Evolutionary conservation across 2,329 filamentous ascomycete species (phyloP), one percentile per base, ranked within the genome.

Genomic region (Cladophialophora yegresii): DNA sequence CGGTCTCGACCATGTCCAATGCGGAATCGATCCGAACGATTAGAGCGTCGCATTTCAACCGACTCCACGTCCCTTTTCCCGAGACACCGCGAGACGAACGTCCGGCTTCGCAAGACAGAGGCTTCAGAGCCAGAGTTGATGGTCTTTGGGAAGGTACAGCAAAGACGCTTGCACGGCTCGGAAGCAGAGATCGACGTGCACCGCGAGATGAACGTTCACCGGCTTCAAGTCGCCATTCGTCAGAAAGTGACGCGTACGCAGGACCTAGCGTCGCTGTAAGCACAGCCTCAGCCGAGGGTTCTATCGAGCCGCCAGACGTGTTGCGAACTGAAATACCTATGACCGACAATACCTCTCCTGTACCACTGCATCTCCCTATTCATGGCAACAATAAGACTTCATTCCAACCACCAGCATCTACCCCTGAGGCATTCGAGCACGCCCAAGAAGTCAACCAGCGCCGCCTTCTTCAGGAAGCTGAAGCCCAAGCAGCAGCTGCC

Each of bases 11-110:
- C 0, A 70, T 81, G 58, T 82, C 80, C n/a, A 80, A 75, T 16
- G 75, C 80, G 12, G 79, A 79, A 40, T 82, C 80, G 10, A 73
- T 77, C 56, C 80, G 77, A 69, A 82, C 80, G 7, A 74, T 82
- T 30, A 76, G 73, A 59, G 74, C 77, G 30, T 73, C 73, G 13
- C 73, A 71, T 23, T 66, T 72, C 9, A 73, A 76, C 23, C 56
- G 66, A 54, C 33, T 64, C 23, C 64, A 59, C 33, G 33, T 62
- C 9, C 60, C 45, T 10, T 22, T 63, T 6, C 61, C 62, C 20
- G 59, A 63, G n/a, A 40, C 54, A 47, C 43, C 61, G 1, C 43
- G 36, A 45, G 64, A 69, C 55, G 62, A 62, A 23, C 61, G 65
- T 33, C 55, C 61, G 28, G 22, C 28, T 13, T 59, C 58, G 20